These are phyloP conservation scores for Coniochaeta pulveracea DNA, from an alignment of 2,329 filamentous ascomycete genomes.

Conservation along the genomic window DNA sequence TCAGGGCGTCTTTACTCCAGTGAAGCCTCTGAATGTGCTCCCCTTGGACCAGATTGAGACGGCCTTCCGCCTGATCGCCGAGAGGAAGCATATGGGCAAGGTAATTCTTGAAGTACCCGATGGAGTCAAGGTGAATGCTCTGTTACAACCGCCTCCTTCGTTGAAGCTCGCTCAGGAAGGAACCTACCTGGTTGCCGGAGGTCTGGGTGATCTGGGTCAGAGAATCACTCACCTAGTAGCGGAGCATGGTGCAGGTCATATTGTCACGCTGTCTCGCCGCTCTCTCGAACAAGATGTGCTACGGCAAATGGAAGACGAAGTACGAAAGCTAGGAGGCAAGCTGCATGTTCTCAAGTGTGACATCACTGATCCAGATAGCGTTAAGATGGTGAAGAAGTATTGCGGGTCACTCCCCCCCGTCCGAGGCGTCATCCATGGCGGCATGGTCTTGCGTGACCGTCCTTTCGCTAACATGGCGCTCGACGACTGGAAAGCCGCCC, in stretches of 20 bases:
- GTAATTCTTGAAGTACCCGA: background rate
- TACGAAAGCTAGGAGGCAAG: conserved; percentile 5
- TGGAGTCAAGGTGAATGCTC: background rate
- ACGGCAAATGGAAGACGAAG: background rate
- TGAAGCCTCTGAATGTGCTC: conserved; percentile 4
- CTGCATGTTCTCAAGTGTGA: conserved; percentile 19
- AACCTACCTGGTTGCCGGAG: conserved; percentile 41
- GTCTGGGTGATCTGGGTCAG: conserved; percentile 45
- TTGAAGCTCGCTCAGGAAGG: background rate
- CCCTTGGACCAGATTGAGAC: conserved; percentile 3
- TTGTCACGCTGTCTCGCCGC: conserved; percentile 43
- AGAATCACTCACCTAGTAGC: conserved; percentile 38
- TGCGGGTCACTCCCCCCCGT: conserved; percentile 12
- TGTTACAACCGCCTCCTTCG: background rate
- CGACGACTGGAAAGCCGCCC: conserved; percentile 28
- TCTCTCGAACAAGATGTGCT: conserved; percentile 13
- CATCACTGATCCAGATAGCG: conserved; percentile 28
- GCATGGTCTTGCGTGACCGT: conserved; percentile 26
- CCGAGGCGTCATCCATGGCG: conserved; percentile 23
- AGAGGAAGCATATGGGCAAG: conserved; percentile 1
- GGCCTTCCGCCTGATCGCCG: background rate
- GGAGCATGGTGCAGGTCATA: conserved; percentile 34
- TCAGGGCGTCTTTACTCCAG: background rate
- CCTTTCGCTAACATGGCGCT: conserved; percentile 37
- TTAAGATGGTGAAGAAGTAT: conserved; percentile 21